A percentile compares a stretch with the other conserved stretches of the same genome.
These are phyloP conservation scores for Lycium ferocissimum DNA, from an alignment of 257 asterid species.

Conservation along the genomic window DNA sequence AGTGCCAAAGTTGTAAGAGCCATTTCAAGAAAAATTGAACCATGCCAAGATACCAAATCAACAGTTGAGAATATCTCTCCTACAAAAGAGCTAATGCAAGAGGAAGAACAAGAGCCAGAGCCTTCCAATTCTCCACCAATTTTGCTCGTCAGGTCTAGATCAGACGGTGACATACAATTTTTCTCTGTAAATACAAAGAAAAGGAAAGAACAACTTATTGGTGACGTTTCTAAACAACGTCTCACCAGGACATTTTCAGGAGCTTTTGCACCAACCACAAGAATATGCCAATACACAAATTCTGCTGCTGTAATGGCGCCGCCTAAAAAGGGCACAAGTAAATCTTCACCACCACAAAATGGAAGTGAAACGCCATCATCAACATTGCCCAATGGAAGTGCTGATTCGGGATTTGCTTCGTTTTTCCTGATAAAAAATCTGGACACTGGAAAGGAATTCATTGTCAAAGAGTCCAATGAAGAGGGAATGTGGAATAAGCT, in stretches of 20 bases:
- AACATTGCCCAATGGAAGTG: slow-evolving; percentile 40
- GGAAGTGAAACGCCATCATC: slow-evolving; percentile 35
- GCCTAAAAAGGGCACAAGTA: slow-evolving; percentile 38
- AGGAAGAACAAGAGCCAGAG: neutral
- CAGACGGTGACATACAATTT: slow-evolving; percentile 76
- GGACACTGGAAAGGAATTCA: slow-evolving; percentile 45
- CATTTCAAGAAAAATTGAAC: slow-evolving; percentile 35
- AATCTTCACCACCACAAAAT: slow-evolving; percentile 38
- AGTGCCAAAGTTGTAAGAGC: slow-evolving; percentile 28
- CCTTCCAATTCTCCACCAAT: slow-evolving; percentile 36
- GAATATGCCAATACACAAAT: slow-evolving; percentile 47
- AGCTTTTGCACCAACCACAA: slow-evolving; percentile 40
- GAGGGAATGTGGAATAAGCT: slow-evolving; percentile 43
- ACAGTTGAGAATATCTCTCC: slow-evolving; percentile 30
- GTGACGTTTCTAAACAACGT: slow-evolving; percentile 70
- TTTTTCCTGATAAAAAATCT: slow-evolving; percentile 60
- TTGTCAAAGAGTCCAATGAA: slow-evolving; percentile 39
- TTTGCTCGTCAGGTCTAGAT: slow-evolving; percentile 73
- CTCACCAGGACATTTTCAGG: slow-evolving; percentile 77
- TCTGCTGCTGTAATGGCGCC: slow-evolving; percentile 42
- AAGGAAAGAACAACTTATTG: slow-evolving; percentile 76
- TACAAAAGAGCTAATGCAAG: slow-evolving; percentile 37
- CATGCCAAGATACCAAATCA: neutral
- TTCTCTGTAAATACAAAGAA: slow-evolving; percentile 62
- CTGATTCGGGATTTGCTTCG: slow-evolving; percentile 45